A percentile compares a stretch with the other conserved stretches of the same genome.
These are phyloP conservation scores for Hsuehochloa calcarea DNA, from an alignment of 176 grass and related monocot species.

Conservation along the genomic window DNA sequence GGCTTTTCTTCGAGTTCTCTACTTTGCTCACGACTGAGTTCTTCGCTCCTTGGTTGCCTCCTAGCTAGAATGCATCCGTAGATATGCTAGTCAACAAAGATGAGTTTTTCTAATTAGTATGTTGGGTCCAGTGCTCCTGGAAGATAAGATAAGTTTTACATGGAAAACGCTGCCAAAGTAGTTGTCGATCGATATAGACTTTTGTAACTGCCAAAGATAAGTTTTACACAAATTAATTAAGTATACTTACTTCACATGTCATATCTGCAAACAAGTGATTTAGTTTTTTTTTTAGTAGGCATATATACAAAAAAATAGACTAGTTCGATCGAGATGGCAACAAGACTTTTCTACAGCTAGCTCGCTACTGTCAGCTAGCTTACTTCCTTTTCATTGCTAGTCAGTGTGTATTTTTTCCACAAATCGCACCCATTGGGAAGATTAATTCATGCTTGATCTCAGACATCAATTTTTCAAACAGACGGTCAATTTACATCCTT, in stretches of 20 bases:
- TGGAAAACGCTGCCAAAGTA: too few species aligned
- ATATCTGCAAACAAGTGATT: background rate
- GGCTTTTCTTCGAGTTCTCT: background rate
- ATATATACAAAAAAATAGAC: background rate
- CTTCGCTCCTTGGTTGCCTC: background rate
- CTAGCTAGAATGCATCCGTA: background rate
- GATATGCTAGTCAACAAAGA: background rate
- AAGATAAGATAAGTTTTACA: too few species aligned
- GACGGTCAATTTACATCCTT: background rate
- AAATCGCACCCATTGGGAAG: background rate
- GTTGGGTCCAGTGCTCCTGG: background rate
- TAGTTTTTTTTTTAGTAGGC: background rate
- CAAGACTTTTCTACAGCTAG: background rate
- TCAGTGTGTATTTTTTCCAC: background rate
- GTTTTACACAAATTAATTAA: background rate
- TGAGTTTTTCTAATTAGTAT: background rate
- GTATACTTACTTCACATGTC: background rate
- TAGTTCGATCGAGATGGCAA: background rate
- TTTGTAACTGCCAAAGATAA: too few species aligned
- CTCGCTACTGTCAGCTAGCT: background rate
- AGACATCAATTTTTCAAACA: too few species aligned
- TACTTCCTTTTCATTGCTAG: background rate
- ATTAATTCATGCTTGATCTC: background rate
- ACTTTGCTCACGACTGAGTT: background rate
- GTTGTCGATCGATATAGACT: too few species aligned